Base-by-base conservation (phyloP, 2,329 filamentous ascomycete genomes). In the Aspergillus quadrilineatus region DNA sequence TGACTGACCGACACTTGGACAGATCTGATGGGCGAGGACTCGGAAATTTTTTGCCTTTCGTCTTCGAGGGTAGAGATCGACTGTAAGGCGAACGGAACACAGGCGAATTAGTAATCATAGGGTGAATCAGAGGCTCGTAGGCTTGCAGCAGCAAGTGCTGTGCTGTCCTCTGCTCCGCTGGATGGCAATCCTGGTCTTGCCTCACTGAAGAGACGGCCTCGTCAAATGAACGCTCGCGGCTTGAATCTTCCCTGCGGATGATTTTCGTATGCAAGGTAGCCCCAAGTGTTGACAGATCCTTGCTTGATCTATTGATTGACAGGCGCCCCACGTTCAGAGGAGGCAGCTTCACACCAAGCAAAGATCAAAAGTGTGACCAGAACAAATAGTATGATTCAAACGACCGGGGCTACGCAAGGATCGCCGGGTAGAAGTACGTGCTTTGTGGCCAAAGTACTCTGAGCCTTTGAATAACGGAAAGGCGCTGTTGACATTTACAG, bases 241-340 rank as follows among this genome's bases (percentile, higher is more conserved):
- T 37, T 36, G 26, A 5, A 53, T 53, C n/a, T 47, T 37, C 15
- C 37, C 32, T 32, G 34, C 22, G 36, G 4, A 28, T n/a, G 28
- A 26, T 34, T 34, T 22, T 8, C n/a, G 30, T 28, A 15, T 14
- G 32, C 15, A 37, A 39, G 14, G 45, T 10, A 22, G 15, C 29
- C 1, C 17, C 32, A 39, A 39, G 32, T 28, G 43, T 45, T 29
- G 34, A 39, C 41, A 22, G 36, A 50, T 34, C 47, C 47, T 45
- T 56, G 28, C 54, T 48, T n/a, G 48, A 43, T 52, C 26, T 17
- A 56, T 48, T 15, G 4, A 37, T 47, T 52, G 34, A 36, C 54
- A 48, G 54, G 15, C 17, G 37, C 34, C 54, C 42, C 54, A 52
- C 48, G 54, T 52, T 48, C 7, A 47, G 32, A 39, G 9, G 4